phyloP scores from a whole-genome alignment of 2,329 filamentous ascomycete genomes.

The Beauveria caledonica region DNA sequence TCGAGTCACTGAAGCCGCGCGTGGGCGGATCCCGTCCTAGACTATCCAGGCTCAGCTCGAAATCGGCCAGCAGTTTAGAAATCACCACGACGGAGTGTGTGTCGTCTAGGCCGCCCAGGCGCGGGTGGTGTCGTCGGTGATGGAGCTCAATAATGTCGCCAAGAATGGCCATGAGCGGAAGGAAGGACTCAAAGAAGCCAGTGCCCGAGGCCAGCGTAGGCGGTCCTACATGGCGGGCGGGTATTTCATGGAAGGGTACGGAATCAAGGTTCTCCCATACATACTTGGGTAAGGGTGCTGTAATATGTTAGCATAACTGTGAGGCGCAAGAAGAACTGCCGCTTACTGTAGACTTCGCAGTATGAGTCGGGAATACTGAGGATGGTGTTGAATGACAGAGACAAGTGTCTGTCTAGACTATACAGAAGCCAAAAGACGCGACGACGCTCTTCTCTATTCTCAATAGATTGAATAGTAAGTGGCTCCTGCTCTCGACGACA shows the following conservation, averaged over 20 bases:
- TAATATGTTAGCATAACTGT: not conserved
- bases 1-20: not conserved
- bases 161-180: conserved; percentile 40
- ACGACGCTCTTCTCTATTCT: conserved; percentile 37
- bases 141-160: conserved; percentile 42
- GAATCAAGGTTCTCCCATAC: conserved; percentile 32
- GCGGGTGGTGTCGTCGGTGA: conserved; percentile 34
- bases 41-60: conserved; percentile 29
- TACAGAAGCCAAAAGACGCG: conserved; percentile 42
- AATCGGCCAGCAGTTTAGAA: conserved; percentile 28
- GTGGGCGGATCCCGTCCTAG: conserved; percentile 20
- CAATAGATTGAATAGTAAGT: conserved; percentile 22
- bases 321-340: not conserved
- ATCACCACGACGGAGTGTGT: conserved; percentile 26
- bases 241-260: conserved; percentile 22
- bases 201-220: conserved; percentile 31
- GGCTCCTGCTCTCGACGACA: conserved; percentile 23
- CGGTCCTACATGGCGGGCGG: conserved; percentile 29
- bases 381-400: conserved; percentile 37
- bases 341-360: conserved; percentile 32
- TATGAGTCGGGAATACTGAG: conserved; percentile 38
- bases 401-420: conserved; percentile 37
- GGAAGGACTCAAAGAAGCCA: conserved; percentile 41
- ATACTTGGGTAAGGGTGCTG: conserved; percentile 31
- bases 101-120: conserved; percentile 30